A percentile compares a stretch with the other conserved stretches of the same genome.
Conservation (phyloP, 2,329 filamentous ascomycete genomes). For the Claviceps humidiphila region DNA sequence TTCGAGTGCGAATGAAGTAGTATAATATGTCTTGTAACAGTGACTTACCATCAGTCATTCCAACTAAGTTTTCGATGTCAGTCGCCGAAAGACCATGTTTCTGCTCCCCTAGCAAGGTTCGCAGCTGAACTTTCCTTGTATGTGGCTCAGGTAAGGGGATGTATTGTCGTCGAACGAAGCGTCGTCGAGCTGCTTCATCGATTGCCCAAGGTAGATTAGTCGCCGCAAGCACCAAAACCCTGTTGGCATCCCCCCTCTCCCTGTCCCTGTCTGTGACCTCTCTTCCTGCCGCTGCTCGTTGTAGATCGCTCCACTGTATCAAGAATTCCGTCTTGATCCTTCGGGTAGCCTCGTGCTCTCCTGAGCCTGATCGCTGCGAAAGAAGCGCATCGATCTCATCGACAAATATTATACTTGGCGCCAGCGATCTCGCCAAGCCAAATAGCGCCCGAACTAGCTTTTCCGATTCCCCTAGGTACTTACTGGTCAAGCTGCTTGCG, state of each 20-base stretch:
- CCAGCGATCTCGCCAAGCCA: constrained; percentile 71
- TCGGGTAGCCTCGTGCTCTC: constrained; percentile 84
- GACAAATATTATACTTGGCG: constrained; percentile 94
- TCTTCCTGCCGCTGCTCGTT: constrained; percentile 77
- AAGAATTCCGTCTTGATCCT: constrained; percentile 96
- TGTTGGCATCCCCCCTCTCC: constrained; percentile 65
- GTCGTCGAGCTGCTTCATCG: constrained; percentile 79
- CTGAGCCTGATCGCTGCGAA: constrained; percentile 66
- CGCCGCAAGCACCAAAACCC: constrained; percentile 85
- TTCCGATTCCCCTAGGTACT: constrained; percentile 91
- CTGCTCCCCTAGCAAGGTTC: constrained; percentile 70
- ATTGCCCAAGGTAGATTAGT: constrained; percentile 98
- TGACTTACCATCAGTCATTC: constrained; percentile 64
- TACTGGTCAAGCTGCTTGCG: constrained; percentile 84
- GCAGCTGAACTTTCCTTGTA: constrained; percentile 67
- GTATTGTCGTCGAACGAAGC: constrained; percentile 90
- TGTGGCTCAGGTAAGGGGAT: constrained; percentile 82
- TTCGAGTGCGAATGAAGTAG: background rate
- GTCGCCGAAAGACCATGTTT: constrained; percentile 62
- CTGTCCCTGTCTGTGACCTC: constrained; percentile 55
- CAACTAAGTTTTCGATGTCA: constrained; percentile 64
- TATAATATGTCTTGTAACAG: background rate
- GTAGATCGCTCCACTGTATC: constrained; percentile 92
- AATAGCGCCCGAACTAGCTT: constrained; percentile 92
- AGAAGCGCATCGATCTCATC: constrained; percentile 95